Conservation (phyloP, 129 eudicot genomes). For the Flaveria sonorensis region DNA sequence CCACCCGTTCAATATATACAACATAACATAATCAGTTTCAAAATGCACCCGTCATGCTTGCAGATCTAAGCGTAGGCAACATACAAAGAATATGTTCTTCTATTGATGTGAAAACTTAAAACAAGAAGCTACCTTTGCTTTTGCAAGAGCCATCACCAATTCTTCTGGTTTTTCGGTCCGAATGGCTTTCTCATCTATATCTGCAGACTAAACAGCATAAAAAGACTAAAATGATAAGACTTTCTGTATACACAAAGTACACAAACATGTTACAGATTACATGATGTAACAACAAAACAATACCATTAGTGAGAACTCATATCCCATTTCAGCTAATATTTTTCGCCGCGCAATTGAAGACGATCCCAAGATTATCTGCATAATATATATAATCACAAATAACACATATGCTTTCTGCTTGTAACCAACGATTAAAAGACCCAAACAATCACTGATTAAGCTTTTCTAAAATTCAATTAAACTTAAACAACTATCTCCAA, state of each 20-base stretch:
- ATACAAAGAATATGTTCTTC: background rate
- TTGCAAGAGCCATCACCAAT: constrained; percentile 85
- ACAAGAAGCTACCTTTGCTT: constrained; percentile 63
- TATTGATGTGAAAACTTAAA: background rate
- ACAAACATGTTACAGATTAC: background rate
- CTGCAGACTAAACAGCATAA: constrained; percentile 60
- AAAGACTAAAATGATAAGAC: background rate
- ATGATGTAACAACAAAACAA: background rate
- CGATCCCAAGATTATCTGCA: constrained; percentile 85
- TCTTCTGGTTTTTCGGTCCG: constrained; percentile 85
- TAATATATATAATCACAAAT: background rate
- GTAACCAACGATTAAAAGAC: background rate
- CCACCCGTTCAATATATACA: background rate
- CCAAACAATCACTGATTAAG: background rate
- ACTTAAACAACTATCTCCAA: background rate
- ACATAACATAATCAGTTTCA: background rate
- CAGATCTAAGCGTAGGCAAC: background rate
- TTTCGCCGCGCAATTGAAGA: constrained; percentile 67
- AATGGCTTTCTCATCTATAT: constrained; percentile 88
- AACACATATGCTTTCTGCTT: background rate
- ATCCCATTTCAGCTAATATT: constrained; percentile 78
- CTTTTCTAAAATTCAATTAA: background rate
- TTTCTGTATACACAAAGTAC: background rate
- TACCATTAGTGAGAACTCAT: constrained; percentile 75
- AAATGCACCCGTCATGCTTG: background rate